Evolutionary conservation across 768 basidiomycete genomes (phyloP).

Genomic region (Termitomyces sp.): DNA sequence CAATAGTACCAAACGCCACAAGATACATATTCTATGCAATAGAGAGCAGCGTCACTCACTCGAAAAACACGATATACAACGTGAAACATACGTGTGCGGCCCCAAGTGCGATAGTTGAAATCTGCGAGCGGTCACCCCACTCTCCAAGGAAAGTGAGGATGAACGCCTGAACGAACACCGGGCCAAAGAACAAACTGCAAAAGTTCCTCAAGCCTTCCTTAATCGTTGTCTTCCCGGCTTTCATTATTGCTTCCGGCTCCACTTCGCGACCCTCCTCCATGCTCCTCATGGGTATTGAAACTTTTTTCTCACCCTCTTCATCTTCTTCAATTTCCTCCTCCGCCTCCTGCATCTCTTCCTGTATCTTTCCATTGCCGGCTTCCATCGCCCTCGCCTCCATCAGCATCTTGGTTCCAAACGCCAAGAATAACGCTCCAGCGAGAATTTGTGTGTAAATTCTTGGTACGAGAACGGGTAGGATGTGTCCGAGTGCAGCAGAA

Average conservation of each 20-base stretch:
- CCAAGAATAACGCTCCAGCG: conserved; percentile 79
- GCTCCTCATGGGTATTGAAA: conserved; percentile 60
- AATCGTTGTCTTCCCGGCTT: conserved; percentile 18
- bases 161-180: conserved; percentile 94
- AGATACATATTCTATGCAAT: conserved; percentile 77
- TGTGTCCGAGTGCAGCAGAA: conserved; percentile 88
- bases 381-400: conserved; percentile 81
- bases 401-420: conserved; percentile 89
- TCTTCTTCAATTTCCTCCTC: conserved; percentile 91
- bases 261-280: conserved; percentile 60
- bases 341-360: conserved; percentile 95
- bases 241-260: conserved; percentile 14
- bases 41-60: not conserved
- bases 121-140: conserved; percentile 98
- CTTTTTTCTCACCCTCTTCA: conserved; percentile 32
- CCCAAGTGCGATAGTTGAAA: conserved; percentile 92
- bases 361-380: conserved; percentile 70
- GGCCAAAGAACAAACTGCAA: conserved; percentile 76
- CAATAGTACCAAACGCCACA: conserved; percentile 83
- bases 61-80: not conserved
- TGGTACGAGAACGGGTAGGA: conserved; percentile 83
- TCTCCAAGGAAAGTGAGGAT: conserved; percentile 96
- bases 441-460: conserved; percentile 61
- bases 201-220: conserved; percentile 75
- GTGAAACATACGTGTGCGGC: conserved; percentile 77